Conservation (phyloP, 1,139 yeast species). For the Saccharomyces hybrid region DNA sequence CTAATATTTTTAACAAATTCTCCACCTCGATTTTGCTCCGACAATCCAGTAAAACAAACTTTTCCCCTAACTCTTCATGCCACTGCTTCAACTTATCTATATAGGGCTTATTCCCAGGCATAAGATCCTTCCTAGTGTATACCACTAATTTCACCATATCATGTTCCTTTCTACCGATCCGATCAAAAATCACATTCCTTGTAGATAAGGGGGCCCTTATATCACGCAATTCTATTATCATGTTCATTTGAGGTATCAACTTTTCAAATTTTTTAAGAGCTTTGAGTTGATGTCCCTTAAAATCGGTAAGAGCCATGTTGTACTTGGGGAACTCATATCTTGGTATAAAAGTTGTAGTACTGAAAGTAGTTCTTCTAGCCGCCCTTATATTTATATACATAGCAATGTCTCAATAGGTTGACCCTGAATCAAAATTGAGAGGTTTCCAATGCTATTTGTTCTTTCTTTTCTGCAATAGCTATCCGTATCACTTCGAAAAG, state of each 20-base stretch:
- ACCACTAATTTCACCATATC: slow-evolving; percentile 22
- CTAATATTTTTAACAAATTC: slow-evolving; percentile 44
- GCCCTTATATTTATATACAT: neutral
- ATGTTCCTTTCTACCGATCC: slow-evolving; percentile 51
- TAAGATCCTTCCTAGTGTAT: slow-evolving; percentile 29
- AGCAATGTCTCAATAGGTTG: too few species aligned
- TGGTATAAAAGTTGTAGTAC: slow-evolving; percentile 32
- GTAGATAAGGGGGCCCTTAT: slow-evolving; percentile 84
- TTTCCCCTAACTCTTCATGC: slow-evolving; percentile 45
- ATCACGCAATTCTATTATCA: slow-evolving; percentile 79
- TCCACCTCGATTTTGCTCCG: slow-evolving; percentile 46
- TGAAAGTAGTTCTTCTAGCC: neutral
- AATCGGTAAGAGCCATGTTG: slow-evolving; percentile 64
- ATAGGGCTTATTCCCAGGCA: slow-evolving; percentile 9
- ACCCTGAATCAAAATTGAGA: too few species aligned
- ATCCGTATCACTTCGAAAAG: neutral
- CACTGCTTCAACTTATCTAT: slow-evolving; percentile 18
- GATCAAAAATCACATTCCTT: slow-evolving; percentile 71
- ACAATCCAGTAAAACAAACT: slow-evolving; percentile 55
- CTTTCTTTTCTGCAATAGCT: neutral
- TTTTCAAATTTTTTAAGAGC: slow-evolving; percentile 66
- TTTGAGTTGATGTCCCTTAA: slow-evolving; percentile 85
- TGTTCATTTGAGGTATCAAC: slow-evolving; percentile 71
- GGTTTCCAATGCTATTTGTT: neutral
- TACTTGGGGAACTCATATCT: slow-evolving; percentile 54